Conservation (phyloP, 805 yeast genomes). For the Maudiozyma saulgeensis region DNA sequence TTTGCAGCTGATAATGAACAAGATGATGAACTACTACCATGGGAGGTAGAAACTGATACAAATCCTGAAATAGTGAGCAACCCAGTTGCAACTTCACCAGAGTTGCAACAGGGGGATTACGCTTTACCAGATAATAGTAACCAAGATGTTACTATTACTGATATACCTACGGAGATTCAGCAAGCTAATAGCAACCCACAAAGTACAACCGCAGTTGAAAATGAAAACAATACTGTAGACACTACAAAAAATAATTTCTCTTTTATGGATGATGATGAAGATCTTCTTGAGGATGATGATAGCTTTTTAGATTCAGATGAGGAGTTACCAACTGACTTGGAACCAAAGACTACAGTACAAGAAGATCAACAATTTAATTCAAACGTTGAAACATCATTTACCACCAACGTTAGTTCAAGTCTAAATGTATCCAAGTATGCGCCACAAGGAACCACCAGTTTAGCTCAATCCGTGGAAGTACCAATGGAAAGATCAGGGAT, state of each 20-base stretch:
- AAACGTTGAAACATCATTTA: not conserved
- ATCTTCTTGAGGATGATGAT: slow-evolving; percentile 36
- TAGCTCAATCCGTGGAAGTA: not conserved
- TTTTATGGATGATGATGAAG: slow-evolving; percentile 37
- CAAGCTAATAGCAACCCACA: not conserved
- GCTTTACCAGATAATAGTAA: too few relatives aligned
- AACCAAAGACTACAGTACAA: not conserved
- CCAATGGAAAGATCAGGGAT: slow-evolving; percentile 5
- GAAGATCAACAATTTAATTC: not conserved
- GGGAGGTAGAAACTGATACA: not conserved
- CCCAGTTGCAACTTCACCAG: too few relatives aligned
- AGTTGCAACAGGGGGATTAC: too few relatives aligned
- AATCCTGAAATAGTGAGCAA: not conserved
- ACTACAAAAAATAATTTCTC: slow-evolving; percentile 19
- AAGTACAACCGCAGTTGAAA: not conserved
- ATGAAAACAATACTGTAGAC: slow-evolving; percentile 1
- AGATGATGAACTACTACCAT: not conserved
- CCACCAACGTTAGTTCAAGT: not conserved
- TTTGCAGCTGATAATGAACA: not conserved
- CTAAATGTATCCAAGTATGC: not conserved
- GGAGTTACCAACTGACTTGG: slow-evolving; percentile 5
- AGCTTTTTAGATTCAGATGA: slow-evolving; percentile 27
- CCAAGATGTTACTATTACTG: not conserved
- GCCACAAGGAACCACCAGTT: not conserved
- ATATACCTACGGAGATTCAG: not conserved